Base-by-base conservation (phyloP, 257 asterid genomes). In the Anisodus acutangulus region DNA sequence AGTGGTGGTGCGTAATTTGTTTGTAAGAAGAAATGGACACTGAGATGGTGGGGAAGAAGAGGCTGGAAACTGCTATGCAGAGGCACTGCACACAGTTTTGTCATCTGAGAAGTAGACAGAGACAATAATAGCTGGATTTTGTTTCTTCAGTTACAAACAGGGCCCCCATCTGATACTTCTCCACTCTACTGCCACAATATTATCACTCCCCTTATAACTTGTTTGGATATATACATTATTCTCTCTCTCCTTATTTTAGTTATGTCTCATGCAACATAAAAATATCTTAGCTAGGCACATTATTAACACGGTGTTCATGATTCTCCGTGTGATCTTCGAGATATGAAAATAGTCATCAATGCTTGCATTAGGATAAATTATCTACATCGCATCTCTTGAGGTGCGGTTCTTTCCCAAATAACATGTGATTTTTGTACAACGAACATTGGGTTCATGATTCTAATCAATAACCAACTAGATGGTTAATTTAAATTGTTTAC, bases 141-240 rank as follows among this genome's bases (percentile, higher is more conserved):
- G 90, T 93, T 90, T 90, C 91, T 86, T 82, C 89, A 89, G 91
- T 91, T 90, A 85, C 83, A 87, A 87, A 70, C 93, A 86, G 88
- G 93, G 85, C 83, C 90, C 87, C 88, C 86, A 66, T 55, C 39
- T 57, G 62, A 81, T 82, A 86, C 81, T 84, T 79, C 85, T 70
- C 67, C 83, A 84, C 80, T 84, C 86, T 84, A 84, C 85, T 88
- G 86, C 90, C 87, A 86, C 41, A 78, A 53, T 43, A 82, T 90
- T 89, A 86, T 85, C 90, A 76, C 87, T 85, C 88, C 89, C 74
- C 84, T 69, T 87, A 88, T n/a, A 12, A 26, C 22, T 85, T 88
- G 88, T 88, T 88, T 87, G 62, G 87, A 39, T 66, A 31, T 66
- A 41, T 41, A 41, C 45, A 3, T 3, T 6, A 41, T 41, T 41